Percentiles rank a stretch among this genome's conserved stretches.
These are phyloP conservation scores for Leavenworthia alabamica DNA, from an alignment of 345 rosid species.

Conservation along the genomic window DNA sequence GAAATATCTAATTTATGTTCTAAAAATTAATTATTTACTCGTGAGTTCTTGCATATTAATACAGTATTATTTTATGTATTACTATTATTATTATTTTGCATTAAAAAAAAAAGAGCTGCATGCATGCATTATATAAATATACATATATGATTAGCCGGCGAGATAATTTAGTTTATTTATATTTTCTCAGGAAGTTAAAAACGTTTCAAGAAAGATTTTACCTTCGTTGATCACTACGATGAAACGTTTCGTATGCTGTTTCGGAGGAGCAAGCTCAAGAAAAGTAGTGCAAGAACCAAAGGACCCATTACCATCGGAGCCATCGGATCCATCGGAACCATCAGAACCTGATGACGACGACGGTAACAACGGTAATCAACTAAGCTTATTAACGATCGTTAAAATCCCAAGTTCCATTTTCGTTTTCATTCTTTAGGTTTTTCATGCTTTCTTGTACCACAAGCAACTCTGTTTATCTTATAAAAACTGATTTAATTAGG, in stretches of 20 bases:
- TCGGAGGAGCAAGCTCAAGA: slow-evolving; percentile 5
- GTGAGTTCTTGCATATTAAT: too few relatives aligned
- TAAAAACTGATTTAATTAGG: not conserved
- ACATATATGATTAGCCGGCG: not conserved
- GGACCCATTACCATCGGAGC: not conserved
- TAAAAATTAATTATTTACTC: too few relatives aligned
- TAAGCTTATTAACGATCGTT: not conserved
- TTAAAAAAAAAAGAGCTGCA: too few relatives aligned
- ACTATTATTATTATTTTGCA: too few relatives aligned
- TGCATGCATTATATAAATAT: not conserved
- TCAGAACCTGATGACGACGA: too few relatives aligned
- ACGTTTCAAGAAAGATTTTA: not conserved
- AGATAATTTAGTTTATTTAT: not conserved
- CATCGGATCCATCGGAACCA: not conserved
- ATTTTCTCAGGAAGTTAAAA: not conserved
- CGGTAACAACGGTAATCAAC: not conserved
- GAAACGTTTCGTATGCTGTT: not conserved
- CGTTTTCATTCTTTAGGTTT: not conserved
- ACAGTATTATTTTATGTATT: too few relatives aligned
- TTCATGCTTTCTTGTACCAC: not conserved
- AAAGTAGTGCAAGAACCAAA: not conserved
- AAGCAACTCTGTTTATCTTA: not conserved
- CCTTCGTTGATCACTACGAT: not conserved
- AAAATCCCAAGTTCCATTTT: not conserved
- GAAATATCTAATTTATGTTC: too few relatives aligned